Conservation (phyloP, 768 basidiomycete species). For the Boletus subparvulus region DNA sequence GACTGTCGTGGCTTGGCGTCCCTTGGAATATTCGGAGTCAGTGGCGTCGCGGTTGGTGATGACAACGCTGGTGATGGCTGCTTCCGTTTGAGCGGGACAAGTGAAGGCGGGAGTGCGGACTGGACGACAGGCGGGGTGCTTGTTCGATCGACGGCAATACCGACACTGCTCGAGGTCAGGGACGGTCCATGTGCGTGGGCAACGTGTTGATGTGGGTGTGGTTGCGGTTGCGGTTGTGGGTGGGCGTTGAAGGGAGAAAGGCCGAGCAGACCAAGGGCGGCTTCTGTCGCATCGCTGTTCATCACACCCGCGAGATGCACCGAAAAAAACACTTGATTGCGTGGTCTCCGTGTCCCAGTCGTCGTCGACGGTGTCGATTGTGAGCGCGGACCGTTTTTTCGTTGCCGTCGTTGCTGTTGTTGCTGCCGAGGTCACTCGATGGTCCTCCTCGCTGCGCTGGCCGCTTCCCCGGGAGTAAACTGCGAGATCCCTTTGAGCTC, state of each 20-base stretch:
- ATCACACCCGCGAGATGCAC: slow-evolving; percentile 29
- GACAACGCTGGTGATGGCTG: slow-evolving; percentile 27
- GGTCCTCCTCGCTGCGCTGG: slow-evolving; percentile 5
- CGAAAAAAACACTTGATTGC: slow-evolving; percentile 3
- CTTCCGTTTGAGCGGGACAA: slow-evolving; percentile 45
- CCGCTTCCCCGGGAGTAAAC: not conserved
- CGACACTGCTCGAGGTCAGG: slow-evolving; percentile 24
- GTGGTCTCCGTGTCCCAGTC: slow-evolving; percentile 8
- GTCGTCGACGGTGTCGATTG: slow-evolving; percentile 14
- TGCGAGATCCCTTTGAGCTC: slow-evolving; percentile 11
- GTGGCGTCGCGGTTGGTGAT: slow-evolving; percentile 8
- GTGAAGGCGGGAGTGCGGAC: slow-evolving; percentile 22
- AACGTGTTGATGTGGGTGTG: slow-evolving; percentile 27
- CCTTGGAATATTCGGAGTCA: not conserved
- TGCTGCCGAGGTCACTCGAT: not conserved
- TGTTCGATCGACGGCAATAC: slow-evolving; percentile 27
- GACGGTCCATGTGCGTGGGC: slow-evolving; percentile 26
- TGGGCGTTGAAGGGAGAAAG: slow-evolving; percentile 41
- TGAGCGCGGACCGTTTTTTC: slow-evolving; percentile 14
- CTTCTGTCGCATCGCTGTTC: slow-evolving; percentile 58
- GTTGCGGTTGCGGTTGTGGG: slow-evolving; percentile 26
- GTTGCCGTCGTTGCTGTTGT: slow-evolving; percentile 10
- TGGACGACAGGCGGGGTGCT: slow-evolving; percentile 22
- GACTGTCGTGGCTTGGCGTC: slow-evolving; percentile 20
- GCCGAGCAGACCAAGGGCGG: slow-evolving; percentile 56